Evolutionary conservation across 2,329 filamentous ascomycete genomes (phyloP), one percentile per base, ranked within the genome.

Genomic region (Penicillium sp.): DNA sequence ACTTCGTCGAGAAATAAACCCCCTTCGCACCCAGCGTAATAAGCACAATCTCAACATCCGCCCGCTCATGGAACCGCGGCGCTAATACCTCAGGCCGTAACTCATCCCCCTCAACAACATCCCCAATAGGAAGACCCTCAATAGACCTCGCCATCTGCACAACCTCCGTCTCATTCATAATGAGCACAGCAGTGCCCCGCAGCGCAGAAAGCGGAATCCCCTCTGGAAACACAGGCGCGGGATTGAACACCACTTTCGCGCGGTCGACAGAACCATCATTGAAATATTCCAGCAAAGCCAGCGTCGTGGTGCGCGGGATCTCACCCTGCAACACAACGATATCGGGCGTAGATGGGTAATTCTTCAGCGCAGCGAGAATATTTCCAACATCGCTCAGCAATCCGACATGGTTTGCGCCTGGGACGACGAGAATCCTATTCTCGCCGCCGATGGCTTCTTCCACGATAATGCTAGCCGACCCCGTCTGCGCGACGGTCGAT

Each of bases 161-260:
- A 47, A 63, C 60, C 57, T 68, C 61, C 8, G 65, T 63, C 46
- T 66, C 62, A 45, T 68, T 63, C 64, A 66, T 65, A 25, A 66
- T 64, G 3, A 65, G 43, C 23, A 66, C 65, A 3, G 62, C 52
- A 1, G 65, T 67, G 5, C 56, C 43, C 7, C 43, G 41, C 19
- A 67, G 16, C 29, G 62, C 51, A 0, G 34, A 39, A 11, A 64
- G 39, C 2, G 89, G 89, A 4, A 95, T 75, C 11, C 75, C 69
- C 51, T 86, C 80, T 2, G 91, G 90, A 5, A 87, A 87, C 8
- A 91, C 91, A 15, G 91, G 90, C 4, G 91, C 91, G 11, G 91
- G 90, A 72, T 96, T 96, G 61, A 95, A 81, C 16, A 95, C 80
- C 1, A 91, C 87, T 33, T 80, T 57, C 2, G 54, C 50, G 1